These are phyloP conservation scores for Rhodomyrtus psidioides DNA, from an alignment of 441 rosid genomes.

Conservation along the genomic window DNA sequence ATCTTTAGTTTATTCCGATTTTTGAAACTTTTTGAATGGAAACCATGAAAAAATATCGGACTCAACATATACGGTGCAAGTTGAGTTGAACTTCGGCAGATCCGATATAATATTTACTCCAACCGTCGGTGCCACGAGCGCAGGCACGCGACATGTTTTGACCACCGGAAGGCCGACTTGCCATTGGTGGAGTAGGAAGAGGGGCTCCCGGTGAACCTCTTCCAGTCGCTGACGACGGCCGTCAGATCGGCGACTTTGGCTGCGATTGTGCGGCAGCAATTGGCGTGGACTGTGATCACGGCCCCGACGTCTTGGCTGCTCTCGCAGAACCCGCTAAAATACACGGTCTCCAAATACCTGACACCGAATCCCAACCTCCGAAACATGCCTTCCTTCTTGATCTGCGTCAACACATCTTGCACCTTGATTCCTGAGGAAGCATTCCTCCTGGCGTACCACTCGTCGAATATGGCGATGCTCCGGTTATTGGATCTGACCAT, in stretches of 20 bases:
- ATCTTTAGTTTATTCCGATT: no score
- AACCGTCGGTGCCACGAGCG: constrained; percentile 4
- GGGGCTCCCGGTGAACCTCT: constrained; percentile 9
- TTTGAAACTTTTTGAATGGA: background rate
- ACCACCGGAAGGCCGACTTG: background rate
- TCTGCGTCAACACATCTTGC: constrained; percentile 40
- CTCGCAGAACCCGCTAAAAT: constrained; percentile 35
- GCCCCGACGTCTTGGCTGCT: constrained; percentile 17
- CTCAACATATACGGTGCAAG: background rate
- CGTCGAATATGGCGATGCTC: constrained; percentile 47
- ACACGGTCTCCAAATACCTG: constrained; percentile 11
- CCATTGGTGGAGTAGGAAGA: background rate
- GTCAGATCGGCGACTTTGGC: constrained; percentile 29
- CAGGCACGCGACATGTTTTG: constrained; percentile 8
- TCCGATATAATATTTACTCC: background rate
- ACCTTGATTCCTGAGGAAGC: constrained; percentile 50
- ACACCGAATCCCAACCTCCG: background rate
- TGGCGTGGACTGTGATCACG: constrained; percentile 31
- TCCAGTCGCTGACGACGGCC: constrained; percentile 23
- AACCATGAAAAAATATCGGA: background rate
- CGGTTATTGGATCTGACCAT: constrained; percentile 51
- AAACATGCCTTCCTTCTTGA: background rate
- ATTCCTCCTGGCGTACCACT: constrained; percentile 53
- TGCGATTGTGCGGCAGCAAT: constrained; percentile 28
- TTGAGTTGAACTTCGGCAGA: background rate